Base-by-base conservation (phyloP, 2,329 filamentous ascomycete genomes). In the Aphanocladium album region DNA sequence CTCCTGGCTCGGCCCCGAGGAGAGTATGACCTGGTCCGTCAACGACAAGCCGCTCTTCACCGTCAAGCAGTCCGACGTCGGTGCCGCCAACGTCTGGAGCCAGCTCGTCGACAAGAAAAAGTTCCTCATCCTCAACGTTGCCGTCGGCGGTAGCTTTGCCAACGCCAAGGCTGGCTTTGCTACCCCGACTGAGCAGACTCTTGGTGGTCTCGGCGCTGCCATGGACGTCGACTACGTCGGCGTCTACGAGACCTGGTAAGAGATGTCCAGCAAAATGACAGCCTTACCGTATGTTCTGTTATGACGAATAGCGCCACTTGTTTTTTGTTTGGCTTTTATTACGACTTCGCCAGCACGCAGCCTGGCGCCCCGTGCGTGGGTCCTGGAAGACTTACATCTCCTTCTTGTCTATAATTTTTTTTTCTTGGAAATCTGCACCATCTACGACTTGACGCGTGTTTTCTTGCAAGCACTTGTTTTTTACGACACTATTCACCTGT, bases 151-250 rank as follows among this genome's bases (percentile, higher is more conserved):
- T 19, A 61, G 68, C 21, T 73, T 77, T 49, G 74, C 76, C 0
- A 65, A 75, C 56, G 73, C 66, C 5, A 62, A 74, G 16, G 70
- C 72, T 1, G 67, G 69, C 23, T 64, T 66, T 3, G 67, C 62
- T 23, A 75, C 72, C 16, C 76, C 77, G 0, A 74, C 70, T 12
- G 62, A 63, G 3, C 51, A 55, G 35, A 77, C 76, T 3, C 55
- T 61, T 14, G 74, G 68, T 9, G 76, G 75, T 0, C 54, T 64
- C 6, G 66, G 65, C 1, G 68, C 72, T 8, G 66, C 65, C 12
- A 73, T 78, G 71, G 72, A 77, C 63, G 67, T 78, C 19, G 71
- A 74, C 47, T 76, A 76, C 62, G 73, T 78, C 19, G 73, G 69
- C n/a, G 73, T 74, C 16, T 76, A 69, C 45, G 45, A 50, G 14